Evolutionary conservation across 352 stramenopile species (phyloP), one percentile per base, ranked within the genome.

Genomic region (Pythium plurisporium): DNA sequence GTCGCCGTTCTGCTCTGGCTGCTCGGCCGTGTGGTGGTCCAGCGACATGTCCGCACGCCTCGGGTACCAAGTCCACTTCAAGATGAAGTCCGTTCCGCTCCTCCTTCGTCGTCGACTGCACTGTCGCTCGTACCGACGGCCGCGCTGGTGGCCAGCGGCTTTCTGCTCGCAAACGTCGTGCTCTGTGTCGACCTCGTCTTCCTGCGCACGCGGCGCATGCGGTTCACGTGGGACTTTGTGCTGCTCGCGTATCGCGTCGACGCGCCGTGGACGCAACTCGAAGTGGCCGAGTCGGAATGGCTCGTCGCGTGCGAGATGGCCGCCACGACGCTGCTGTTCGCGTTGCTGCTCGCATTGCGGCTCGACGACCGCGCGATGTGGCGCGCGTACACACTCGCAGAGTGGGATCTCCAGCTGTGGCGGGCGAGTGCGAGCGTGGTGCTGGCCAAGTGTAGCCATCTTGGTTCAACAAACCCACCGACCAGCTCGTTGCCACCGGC

Each of bases 171-270:
- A 2, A 61, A 66, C 46, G 25, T 58, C 51, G 4, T 51, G 69
- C 12, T 69, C 42, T 40, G 53, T 65, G 15, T 69, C 23, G 60
- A 68, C 57, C 64, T 70, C 23, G 62, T 86, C 17, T 73, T 85
- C 42, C 36, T 89, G 19, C 73, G 69, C 51, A 76, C 72, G 49
- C 75, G 78, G 2, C 68, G 72, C 45, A 79, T 89, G 78, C 65
- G 78, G 4, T 82, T 86, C 59, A 70, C 65, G 10, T 54, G 45
- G 15, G 70, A 74, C 30, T 81, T 86, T 47, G 60, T 86, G 20
- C 22, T 20, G 37, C 73, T 86, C 55, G 75, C 72, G 25, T 56
- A 81, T 33, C 75, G 72, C 23, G 75, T 82, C 29, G 4, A 40
- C 14, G 69, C 74, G 30, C 73, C 75, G 2, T 65, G 53, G 7